A percentile compares a stretch with the other conserved stretches of the same genome.
These are phyloP conservation scores for Inga leiocalycina DNA, from an alignment of 306 rosid genomes.

Conservation along the genomic window DNA sequence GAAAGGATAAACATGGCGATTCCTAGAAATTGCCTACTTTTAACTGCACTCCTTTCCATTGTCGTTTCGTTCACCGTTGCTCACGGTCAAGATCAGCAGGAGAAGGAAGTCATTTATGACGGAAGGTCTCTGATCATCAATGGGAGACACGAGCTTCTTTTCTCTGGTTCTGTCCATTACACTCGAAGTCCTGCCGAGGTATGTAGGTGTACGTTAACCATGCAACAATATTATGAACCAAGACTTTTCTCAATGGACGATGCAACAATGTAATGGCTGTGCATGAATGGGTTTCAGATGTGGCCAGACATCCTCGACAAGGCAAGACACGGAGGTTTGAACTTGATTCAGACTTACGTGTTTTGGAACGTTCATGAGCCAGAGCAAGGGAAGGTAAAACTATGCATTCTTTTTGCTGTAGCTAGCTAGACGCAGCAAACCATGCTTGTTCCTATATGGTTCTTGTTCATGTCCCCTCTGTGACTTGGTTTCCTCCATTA, in stretches of 20 bases:
- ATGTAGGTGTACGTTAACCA: neutral
- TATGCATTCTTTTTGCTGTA: neutral
- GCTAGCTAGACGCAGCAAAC: neutral
- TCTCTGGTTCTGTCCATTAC: slow-evolving; percentile 90
- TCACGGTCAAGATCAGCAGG: neutral
- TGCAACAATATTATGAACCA: neutral
- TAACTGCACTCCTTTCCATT: slow-evolving; percentile 14
- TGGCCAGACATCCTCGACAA: slow-evolving; percentile 69
- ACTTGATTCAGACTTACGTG: slow-evolving; percentile 81
- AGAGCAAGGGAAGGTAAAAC: slow-evolving; percentile 63
- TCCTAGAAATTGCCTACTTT: slow-evolving; percentile 22
- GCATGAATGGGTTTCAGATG: slow-evolving; percentile 49
- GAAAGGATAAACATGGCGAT: neutral
- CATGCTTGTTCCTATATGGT: neutral
- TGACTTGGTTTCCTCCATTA: slow-evolving; percentile 19
- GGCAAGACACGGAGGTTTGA: slow-evolving; percentile 80
- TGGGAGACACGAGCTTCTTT: slow-evolving; percentile 69
- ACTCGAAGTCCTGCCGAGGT: slow-evolving; percentile 71
- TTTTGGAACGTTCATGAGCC: slow-evolving; percentile 93
- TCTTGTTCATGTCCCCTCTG: neutral
- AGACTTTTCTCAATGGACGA: neutral
- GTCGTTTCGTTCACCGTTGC: neutral
- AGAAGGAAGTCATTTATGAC: slow-evolving; percentile 32
- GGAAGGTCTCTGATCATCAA: slow-evolving; percentile 43
- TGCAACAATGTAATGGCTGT: neutral